phyloP scores from a whole-genome alignment of 1,284 basidiomycete species.

The Jaminaea rosea region DNA sequence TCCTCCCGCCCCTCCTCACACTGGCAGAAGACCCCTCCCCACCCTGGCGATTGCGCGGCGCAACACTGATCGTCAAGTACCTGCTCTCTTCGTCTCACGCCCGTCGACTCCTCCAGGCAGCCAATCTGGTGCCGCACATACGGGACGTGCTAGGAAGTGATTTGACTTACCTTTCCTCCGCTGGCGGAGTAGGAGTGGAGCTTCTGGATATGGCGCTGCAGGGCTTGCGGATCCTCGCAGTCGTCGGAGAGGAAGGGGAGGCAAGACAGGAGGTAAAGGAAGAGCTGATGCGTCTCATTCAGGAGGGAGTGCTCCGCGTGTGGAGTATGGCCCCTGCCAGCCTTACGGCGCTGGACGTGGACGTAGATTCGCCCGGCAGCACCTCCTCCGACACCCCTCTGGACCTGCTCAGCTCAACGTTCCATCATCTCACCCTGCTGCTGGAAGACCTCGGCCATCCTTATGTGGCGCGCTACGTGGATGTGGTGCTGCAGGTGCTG shows the following conservation, averaged over 20 bases:
- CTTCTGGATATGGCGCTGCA: background rate
- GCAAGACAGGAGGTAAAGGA: background rate
- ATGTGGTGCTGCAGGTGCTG: background rate
- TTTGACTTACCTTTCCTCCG: background rate
- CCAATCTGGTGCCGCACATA: background rate
- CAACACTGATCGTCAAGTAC: background rate
- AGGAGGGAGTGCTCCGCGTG: background rate
- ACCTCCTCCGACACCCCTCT: too few relatives aligned
- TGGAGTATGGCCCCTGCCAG: background rate
- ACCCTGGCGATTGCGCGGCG: background rate
- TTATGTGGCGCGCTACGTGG: background rate
- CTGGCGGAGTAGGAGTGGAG: background rate
- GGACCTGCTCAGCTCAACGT: background rate
- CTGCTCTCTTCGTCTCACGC: background rate
- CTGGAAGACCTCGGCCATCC: background rate
- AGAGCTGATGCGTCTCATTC: background rate
- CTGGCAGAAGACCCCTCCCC: background rate
- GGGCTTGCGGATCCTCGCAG: background rate
- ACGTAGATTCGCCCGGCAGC: background rate
- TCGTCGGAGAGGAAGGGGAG: background rate
- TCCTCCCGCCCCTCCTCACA: background rate
- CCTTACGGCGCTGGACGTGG: background rate
- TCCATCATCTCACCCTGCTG: background rate
- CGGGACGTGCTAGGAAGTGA: background rate
- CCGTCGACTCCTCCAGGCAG: background rate